Conservation (phyloP, 2,329 filamentous ascomycete species). For the Colletotrichum nymphaeae region DNA sequence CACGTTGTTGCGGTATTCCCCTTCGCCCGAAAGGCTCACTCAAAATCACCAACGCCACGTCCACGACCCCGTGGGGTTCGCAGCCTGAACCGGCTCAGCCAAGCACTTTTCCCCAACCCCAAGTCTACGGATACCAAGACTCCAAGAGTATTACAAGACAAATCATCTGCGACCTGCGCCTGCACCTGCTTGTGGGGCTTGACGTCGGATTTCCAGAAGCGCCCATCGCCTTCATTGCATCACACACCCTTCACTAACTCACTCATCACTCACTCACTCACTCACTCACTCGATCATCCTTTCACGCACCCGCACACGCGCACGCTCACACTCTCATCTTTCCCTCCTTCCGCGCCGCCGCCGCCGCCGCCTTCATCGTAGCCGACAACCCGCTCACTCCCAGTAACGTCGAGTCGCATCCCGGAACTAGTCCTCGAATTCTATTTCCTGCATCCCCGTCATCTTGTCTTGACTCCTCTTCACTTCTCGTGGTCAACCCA, state of each 20-base stretch:
- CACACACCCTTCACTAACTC: slow-evolving; percentile 14
- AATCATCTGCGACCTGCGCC: neutral
- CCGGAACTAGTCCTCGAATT: neutral
- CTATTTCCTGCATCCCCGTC: slow-evolving; percentile 19
- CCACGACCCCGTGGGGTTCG: slow-evolving; percentile 31
- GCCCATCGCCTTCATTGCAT: slow-evolving; percentile 30
- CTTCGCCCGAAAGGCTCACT: slow-evolving; percentile 39
- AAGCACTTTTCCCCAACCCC: neutral
- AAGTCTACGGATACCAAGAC: neutral
- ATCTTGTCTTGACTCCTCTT: neutral
- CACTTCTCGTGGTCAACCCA: neutral
- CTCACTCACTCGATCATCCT: neutral
- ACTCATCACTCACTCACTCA: neutral
- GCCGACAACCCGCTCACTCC: neutral
- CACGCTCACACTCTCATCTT: neutral
- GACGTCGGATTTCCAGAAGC: slow-evolving; percentile 29
- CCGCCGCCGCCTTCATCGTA: neutral
- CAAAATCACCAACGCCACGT: neutral
- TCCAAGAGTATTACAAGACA: neutral
- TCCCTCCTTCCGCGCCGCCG: neutral
- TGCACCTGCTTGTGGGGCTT: slow-evolving; percentile 4
- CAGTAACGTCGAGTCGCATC: slow-evolving; percentile 8
- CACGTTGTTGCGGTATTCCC: slow-evolving; percentile 34
- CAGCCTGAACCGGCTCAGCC: slow-evolving; percentile 18
- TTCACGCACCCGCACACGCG: neutral